Conservation (phyloP, 495 filamentous ascomycete species). For the Aspergillus taichungensis region DNA sequence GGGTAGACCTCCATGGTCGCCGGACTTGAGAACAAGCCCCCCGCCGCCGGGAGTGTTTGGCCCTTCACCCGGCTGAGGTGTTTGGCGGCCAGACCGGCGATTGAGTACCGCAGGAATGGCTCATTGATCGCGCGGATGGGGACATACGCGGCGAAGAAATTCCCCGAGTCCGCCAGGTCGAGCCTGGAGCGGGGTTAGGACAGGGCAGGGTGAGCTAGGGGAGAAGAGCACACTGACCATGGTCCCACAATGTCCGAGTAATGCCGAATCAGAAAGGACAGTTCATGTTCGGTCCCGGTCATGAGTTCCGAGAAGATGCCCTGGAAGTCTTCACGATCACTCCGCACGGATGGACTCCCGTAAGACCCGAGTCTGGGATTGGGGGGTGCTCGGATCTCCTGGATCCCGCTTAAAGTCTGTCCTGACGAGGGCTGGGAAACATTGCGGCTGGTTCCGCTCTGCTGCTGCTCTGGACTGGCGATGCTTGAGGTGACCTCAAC, state of each 20-base stretch:
- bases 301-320: slow-evolving; percentile 35
- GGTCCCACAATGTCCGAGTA: slow-evolving; percentile 26
- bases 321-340: slow-evolving; percentile 30
- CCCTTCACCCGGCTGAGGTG: slow-evolving; percentile 34
- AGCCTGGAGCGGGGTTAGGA: slow-evolving; percentile 20
- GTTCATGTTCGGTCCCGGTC: slow-evolving; percentile 34
- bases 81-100: slow-evolving; percentile 33
- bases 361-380: slow-evolving; percentile 5
- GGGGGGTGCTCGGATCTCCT: slow-evolving; percentile 4
- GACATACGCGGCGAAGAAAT: slow-evolving; percentile 30
- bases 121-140: slow-evolving; percentile 31
- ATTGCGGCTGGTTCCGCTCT: no score
- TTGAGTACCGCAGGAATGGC: slow-evolving; percentile 25
- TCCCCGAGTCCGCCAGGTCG: slow-evolving; percentile 30
- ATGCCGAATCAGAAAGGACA: slow-evolving; percentile 31
- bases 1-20: slow-evolving; percentile 32
- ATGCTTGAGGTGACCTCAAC: no score
- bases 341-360: slow-evolving; percentile 17
- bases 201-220: neutral
- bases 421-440: no score
- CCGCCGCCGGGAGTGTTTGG: slow-evolving; percentile 9
- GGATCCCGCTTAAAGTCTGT: neutral
- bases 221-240: slow-evolving; percentile 19
- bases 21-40: slow-evolving; percentile 24
- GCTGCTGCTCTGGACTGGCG: no score